Base-by-base conservation (phyloP, 352 stramenopile species). In the Phytopythium boreale region DNA sequence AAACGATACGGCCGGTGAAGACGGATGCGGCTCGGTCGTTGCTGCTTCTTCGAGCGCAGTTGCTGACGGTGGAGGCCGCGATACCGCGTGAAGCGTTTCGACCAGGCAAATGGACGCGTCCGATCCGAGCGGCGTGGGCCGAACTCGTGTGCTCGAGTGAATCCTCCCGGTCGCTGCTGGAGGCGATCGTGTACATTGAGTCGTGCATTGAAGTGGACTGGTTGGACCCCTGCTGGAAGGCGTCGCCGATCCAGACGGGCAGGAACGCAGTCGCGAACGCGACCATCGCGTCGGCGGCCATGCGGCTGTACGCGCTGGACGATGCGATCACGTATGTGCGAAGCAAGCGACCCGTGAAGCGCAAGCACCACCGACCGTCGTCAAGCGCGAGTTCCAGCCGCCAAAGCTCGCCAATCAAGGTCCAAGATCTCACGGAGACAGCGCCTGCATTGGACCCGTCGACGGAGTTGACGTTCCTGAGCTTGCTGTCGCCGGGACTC, bases 1-100 rank as follows among this genome's bases (percentile, higher is more conserved):
- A 61, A 14, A 89, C 77, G 4, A 84, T 93, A 26, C 77, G 78
- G 0, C 75, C 76, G 3, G 64, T 75, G 1, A 87, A 86, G 51
- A 44, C 72, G 2, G 71, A 74, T 4, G 66, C 75, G 0, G 63
- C 82, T 0, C 70, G 62, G 10, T 82, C 77, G 10, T 43, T 95
- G 34, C 57, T 79, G 22, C 59, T 92, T 1, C 63, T 93, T 61
- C 74, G 82, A 59, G 80, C 84, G 15, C 85, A 93, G 63, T 62
- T 95, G 39, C 66, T 95, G 1, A 72, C 66, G 4, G 77, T 94
- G 31, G 87, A 96, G 65, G 79, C 84, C 22, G 84, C 84, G 26
- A 88, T 92, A 4, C 86, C 86, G 15, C 83, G 85, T 4, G 84
- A 96, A 50, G 87, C 87, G 11, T 96, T 96, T 50, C 80, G 86